Evolutionary conservation across 805 yeast species (phyloP).

Genomic region (Ogataea angusta): DNA sequence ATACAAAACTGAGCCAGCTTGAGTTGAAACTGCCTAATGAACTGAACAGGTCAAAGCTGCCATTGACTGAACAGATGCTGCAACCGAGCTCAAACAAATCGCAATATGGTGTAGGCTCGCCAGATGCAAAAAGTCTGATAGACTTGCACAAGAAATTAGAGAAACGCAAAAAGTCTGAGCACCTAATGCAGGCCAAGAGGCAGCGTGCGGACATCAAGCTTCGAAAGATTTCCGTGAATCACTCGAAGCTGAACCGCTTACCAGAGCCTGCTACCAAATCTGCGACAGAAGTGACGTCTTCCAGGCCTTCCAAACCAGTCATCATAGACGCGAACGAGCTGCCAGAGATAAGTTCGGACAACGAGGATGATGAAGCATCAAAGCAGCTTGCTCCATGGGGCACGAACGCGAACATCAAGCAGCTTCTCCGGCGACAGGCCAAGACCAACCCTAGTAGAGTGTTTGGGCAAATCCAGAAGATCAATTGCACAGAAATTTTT

Average conservation of each 20-base stretch:
- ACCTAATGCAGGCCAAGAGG: constrained; percentile 13
- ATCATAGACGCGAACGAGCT: constrained; percentile 10
- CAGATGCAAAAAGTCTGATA: constrained; percentile 18
- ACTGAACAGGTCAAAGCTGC: constrained; percentile 13
- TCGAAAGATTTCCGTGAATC: constrained; percentile 18
- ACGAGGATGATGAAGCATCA: constrained; percentile 19
- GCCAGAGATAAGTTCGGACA: constrained; percentile 27
- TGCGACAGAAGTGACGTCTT: neutral
- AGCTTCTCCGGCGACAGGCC: constrained; percentile 20
- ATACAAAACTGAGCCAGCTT: constrained; percentile 11
- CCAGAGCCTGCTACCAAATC: constrained; percentile 2
- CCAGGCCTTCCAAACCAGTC: neutral
- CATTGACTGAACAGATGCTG: constrained; percentile 28
- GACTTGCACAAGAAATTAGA: constrained; percentile 20
- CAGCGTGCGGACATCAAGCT: constrained; percentile 12
- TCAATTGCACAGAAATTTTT: constrained; percentile 26
- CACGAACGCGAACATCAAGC: constrained; percentile 12
- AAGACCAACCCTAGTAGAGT: constrained; percentile 24
- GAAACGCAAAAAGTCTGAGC: constrained; percentile 19
- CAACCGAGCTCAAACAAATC: constrained; percentile 13
- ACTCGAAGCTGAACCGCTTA: constrained; percentile 17
- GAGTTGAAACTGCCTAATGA: constrained; percentile 6
- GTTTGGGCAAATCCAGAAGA: constrained; percentile 25
- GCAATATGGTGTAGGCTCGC: constrained; percentile 10
- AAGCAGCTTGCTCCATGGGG: constrained; percentile 29